These are phyloP conservation scores for Xylaria castorea DNA, from an alignment of 495 filamentous ascomycete genomes.

Conservation along the genomic window DNA sequence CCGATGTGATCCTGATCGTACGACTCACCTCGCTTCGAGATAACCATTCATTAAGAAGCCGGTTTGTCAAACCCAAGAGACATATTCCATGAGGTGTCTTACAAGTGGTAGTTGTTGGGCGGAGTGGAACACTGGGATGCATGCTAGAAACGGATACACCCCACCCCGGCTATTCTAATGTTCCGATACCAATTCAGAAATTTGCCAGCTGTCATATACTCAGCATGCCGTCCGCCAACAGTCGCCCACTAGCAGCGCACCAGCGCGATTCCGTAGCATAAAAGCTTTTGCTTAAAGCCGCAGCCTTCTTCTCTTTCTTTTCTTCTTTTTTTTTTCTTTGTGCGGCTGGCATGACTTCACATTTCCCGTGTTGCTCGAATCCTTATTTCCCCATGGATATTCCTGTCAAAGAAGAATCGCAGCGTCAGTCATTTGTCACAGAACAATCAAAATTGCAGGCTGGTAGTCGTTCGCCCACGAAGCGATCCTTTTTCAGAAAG, in stretches of 20 bases:
- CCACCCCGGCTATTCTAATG: constrained; percentile 13
- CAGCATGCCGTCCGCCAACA: not conserved
- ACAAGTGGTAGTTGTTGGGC: not conserved
- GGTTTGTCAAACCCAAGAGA: not conserved
- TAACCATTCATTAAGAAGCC: not conserved
- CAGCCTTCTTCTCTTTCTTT: constrained; percentile 19
- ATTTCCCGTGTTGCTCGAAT: constrained; percentile 58
- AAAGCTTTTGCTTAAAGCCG: not conserved
- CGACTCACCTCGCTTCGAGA: not conserved
- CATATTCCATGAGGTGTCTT: not conserved
- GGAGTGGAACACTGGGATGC: not conserved
- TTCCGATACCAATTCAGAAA: constrained; percentile 9
- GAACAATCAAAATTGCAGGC: constrained; percentile 57
- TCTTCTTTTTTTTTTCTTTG: constrained; percentile 39
- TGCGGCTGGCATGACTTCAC: constrained; percentile 51
- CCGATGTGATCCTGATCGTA: not conserved
- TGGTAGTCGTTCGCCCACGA: constrained; percentile 41
- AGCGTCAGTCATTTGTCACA: constrained; percentile 56
- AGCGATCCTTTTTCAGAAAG: constrained; percentile 50
- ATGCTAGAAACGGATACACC: not conserved
- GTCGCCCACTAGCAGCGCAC: not conserved
- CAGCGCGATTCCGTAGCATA: constrained; percentile 2
- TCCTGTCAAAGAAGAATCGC: constrained; percentile 44
- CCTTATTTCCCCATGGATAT: constrained; percentile 44
- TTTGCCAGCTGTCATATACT: not conserved